Conservation (phyloP, 352 stramenopile species). For the Blastocystis sp. region DNA sequence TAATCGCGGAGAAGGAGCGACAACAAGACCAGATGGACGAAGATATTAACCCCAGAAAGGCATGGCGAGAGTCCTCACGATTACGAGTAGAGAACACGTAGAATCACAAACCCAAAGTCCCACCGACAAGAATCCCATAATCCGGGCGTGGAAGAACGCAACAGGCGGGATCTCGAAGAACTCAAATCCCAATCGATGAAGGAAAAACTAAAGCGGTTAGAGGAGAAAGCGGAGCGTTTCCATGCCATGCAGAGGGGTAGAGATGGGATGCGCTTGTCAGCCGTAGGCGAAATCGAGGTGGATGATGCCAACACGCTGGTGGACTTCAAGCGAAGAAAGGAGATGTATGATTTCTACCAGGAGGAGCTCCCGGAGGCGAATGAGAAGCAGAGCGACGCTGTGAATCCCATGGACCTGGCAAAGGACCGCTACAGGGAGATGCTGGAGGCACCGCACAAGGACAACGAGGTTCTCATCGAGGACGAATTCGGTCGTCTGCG, state of each 20-base stretch:
- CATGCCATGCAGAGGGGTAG: slow-evolving; percentile 45
- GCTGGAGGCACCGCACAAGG: slow-evolving; percentile 32
- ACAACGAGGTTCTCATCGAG: slow-evolving; percentile 51
- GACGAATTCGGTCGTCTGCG: slow-evolving; percentile 60
- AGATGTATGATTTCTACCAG: slow-evolving; percentile 65
- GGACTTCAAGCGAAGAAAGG: slow-evolving; percentile 51
- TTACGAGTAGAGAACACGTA: slow-evolving; percentile 25
- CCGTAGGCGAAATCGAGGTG: slow-evolving; percentile 16
- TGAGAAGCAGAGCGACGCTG: background rate
- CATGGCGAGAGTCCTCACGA: background rate
- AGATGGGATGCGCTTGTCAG: background rate
- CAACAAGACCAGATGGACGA: slow-evolving; percentile 34
- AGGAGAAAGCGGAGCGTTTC: slow-evolving; percentile 41
- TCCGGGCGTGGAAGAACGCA: slow-evolving; percentile 53
- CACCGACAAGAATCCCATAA: slow-evolving; percentile 15
- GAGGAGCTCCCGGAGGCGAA: background rate
- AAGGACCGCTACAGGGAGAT: slow-evolving; percentile 33
- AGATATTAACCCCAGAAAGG: slow-evolving; percentile 40
- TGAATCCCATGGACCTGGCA: background rate
- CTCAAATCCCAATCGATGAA: slow-evolving; percentile 29
- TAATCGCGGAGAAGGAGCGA: slow-evolving; percentile 49
- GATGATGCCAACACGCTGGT: slow-evolving; percentile 23
- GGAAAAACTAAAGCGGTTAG: slow-evolving; percentile 35
- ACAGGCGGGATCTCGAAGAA: slow-evolving; percentile 39
- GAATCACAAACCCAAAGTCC: slow-evolving; percentile 25